Evolutionary conservation across 768 basidiomycete genomes (phyloP).

Genomic region (Leccinum broughii): DNA sequence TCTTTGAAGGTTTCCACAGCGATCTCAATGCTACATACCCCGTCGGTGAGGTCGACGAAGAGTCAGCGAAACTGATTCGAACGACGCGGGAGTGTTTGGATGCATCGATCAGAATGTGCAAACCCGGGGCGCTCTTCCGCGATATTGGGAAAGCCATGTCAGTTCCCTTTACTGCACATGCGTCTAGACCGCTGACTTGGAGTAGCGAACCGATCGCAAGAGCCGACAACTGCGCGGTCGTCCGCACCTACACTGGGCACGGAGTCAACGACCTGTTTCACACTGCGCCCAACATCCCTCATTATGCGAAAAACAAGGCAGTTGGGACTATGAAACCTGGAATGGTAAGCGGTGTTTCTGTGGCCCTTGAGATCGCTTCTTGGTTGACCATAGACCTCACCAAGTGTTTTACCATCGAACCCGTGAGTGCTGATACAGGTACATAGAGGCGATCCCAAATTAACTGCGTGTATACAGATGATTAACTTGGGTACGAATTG

Average conservation of each 20-base stretch:
- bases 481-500: constrained; percentile 83
- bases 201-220: constrained; percentile 81
- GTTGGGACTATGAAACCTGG: constrained; percentile 92
- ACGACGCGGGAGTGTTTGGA: constrained; percentile 84
- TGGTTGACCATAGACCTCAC: constrained; percentile 10
- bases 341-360: constrained; percentile 57
- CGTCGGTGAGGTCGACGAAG: constrained; percentile 82
- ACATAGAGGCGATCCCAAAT: constrained; percentile 3
- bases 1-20: constrained; percentile 74
- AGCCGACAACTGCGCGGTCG: constrained; percentile 83
- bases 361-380: not conserved
- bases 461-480: constrained; percentile 59
- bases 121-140: constrained; percentile 88
- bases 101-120: constrained; percentile 88
- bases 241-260: constrained; percentile 90
- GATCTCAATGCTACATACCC: constrained; percentile 95
- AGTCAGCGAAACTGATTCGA: constrained; percentile 77
- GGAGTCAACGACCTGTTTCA: constrained; percentile 90
- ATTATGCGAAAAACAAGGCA: constrained; percentile 94
- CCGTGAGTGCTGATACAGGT: constrained; percentile 45
- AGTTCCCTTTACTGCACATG: constrained; percentile 32
- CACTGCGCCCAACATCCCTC: constrained; percentile 81
- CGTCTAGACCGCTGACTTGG: constrained; percentile 13
- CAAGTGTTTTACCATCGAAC: constrained; percentile 76
- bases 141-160: constrained; percentile 88